Evolutionary conservation across 73 alveolate genomes (phyloP).

Genomic region (Urostyla sp.): DNA sequence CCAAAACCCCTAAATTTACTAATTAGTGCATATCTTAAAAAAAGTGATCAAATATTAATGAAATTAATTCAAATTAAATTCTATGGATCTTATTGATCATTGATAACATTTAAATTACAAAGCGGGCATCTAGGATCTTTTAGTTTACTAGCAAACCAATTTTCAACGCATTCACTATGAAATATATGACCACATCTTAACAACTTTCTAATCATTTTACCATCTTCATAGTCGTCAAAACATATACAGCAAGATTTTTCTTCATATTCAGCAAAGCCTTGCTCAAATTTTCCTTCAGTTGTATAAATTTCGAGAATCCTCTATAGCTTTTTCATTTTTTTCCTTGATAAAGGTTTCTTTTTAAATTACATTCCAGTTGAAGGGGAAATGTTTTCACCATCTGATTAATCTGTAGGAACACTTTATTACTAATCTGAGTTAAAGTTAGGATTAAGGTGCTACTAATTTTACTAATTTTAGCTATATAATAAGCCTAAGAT

Average conservation of each 20-base stretch:
- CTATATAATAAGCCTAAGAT: no score
- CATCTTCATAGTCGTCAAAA: conserved; percentile 58
- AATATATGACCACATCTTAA: conserved; percentile 69
- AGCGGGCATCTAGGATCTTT: conserved; percentile 68
- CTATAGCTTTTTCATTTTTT: conserved; percentile 22
- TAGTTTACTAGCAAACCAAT: conserved; percentile 43
- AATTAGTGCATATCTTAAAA: no score
- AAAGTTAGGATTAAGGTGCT: background rate
- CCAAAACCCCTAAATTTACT: no score
- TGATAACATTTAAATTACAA: conserved; percentile 58
- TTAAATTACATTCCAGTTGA: conserved; percentile 8
- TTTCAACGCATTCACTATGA: conserved; percentile 56
- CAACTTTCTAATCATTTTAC: conserved; percentile 47
- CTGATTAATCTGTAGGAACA: conserved; percentile 11
- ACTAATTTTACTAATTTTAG: no score
- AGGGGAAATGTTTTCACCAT: background rate
- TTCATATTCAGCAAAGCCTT: conserved; percentile 66
- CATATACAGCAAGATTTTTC: conserved; percentile 68
- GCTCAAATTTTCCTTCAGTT: conserved; percentile 59
- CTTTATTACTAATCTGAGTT: background rate
- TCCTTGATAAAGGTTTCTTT: background rate
- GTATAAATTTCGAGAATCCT: conserved; percentile 20
- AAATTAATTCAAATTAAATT: no score
- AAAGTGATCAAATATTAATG: no score
- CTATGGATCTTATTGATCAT: conserved; percentile 7